Evolutionary conservation across 1,284 basidiomycete genomes (phyloP), one percentile per base, ranked within the genome.

Genomic region (Apiotrichum mycotoxinovorans): DNA sequence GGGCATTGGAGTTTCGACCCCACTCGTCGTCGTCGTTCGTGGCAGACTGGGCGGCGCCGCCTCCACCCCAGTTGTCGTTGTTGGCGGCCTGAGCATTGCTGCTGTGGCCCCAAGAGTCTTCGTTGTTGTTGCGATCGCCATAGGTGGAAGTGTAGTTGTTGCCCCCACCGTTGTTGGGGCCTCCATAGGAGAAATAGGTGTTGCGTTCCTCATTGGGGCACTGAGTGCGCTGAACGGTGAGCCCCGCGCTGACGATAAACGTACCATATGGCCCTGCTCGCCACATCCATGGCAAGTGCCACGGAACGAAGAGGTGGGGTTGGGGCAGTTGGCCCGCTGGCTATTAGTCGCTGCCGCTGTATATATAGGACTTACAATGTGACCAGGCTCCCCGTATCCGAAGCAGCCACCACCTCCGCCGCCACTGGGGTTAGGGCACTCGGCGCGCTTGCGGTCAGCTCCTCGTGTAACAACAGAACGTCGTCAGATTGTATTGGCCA

Each of bases 331-430:
- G 12, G 30, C 30, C 7, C 30, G 30, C 30, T 30, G 41, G 4
- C 17, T 50, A 34, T 37, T 51, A 58, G 20, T 53, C 51, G 26
- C 44, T 37, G 27, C 20, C 25, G 41, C 17, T 27, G 14, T 18
- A 3, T 4, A 4, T 5, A 8, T 17, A 4, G 8, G 3, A 40
- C 62, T 58, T 20, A 64, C 62, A 30, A 53, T 51, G 46, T 65
- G 63, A 2, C 63, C 63, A 14, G 33, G 33, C 35, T 60, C 49
- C 8, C 58, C 53, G 38, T 60, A 65, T 45, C 42, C 48, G 25
- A 30, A 56, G 54, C 63, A 64, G 5, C 41, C 47, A 17, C 45
- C 45, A 18, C 45, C 38, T 11, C 49, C 52, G 26, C 27, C 43
- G 3, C 34, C 45, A 14, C 47, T 25, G 7, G 20, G 20, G 40